Conservation (phyloP, 805 yeast species). For the Suhomyces pyralidae region DNA sequence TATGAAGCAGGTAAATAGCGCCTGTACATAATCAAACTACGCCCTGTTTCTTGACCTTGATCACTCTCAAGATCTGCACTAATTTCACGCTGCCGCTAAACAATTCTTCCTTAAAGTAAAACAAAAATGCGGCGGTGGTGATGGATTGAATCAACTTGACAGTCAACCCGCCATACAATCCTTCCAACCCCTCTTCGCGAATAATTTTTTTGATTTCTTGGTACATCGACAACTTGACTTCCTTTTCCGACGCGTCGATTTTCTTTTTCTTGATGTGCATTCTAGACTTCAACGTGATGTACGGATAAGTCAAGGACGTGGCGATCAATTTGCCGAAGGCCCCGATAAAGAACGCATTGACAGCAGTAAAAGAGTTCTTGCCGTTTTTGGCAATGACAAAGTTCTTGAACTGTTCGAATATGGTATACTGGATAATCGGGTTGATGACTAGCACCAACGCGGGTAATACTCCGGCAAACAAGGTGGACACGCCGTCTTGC, state of each 20-base stretch:
- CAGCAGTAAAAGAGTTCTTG: constrained; percentile 51
- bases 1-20: not conserved
- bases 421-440: constrained; percentile 89
- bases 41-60: constrained; percentile 18
- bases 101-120: constrained; percentile 86
- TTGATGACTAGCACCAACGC: constrained; percentile 82
- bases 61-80: constrained; percentile 41
- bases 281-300: constrained; percentile 83
- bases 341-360: constrained; percentile 82
- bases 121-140: constrained; percentile 83
- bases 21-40: not conserved
- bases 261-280: constrained; percentile 61
- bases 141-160: constrained; percentile 83
- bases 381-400: constrained; percentile 54
- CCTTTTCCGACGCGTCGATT: constrained; percentile 16
- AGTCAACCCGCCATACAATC: constrained; percentile 77
- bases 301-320: constrained; percentile 87
- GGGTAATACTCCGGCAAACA: constrained; percentile 85
- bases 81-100: constrained; percentile 55
- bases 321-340: constrained; percentile 88
- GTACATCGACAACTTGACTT: constrained; percentile 37
- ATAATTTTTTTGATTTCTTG: constrained; percentile 58
- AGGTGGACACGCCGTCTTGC: constrained; percentile 66
- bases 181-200: constrained; percentile 66
- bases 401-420: constrained; percentile 83